Percentiles rank a stretch among this genome's conserved stretches.
Conservation (phyloP, 768 basidiomycete species). For the Lyophyllum decastes region DNA sequence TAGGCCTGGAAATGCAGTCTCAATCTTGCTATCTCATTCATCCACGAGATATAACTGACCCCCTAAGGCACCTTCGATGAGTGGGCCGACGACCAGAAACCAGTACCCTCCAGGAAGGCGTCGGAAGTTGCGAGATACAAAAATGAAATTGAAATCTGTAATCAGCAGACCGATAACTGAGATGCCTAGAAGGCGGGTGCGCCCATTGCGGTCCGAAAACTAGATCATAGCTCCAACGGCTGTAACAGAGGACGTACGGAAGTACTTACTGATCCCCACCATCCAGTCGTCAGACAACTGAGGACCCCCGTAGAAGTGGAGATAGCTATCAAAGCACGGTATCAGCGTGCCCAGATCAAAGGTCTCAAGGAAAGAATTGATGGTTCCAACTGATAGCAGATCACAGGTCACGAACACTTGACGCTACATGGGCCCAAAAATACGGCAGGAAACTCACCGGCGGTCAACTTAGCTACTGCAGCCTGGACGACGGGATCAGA, state of each 20-base stretch:
- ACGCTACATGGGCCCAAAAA: not conserved
- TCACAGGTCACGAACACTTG: too few species aligned
- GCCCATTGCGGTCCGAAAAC: constrained; percentile 80
- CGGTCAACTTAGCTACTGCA: constrained; percentile 64
- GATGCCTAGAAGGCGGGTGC: constrained; percentile 64
- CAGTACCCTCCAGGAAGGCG: constrained; percentile 80
- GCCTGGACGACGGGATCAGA: constrained; percentile 74
- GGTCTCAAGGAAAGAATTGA: too few species aligned
- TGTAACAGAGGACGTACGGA: too few species aligned
- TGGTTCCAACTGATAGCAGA: too few species aligned
- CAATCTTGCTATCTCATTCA: constrained; percentile 3
- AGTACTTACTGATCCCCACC: constrained; percentile 78
- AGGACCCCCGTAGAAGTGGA: constrained; percentile 69
- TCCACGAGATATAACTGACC: constrained; percentile 41
- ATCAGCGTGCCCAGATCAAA: too few species aligned
- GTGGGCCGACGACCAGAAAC: constrained; percentile 67
- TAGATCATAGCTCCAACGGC: constrained; percentile 24
- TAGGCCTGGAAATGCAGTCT: constrained; percentile 34
- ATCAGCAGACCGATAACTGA: constrained; percentile 60
- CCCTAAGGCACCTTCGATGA: constrained; percentile 71
- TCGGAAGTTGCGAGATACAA: constrained; percentile 60
- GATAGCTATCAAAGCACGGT: constrained; percentile 48
- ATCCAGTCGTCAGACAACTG: constrained; percentile 76
- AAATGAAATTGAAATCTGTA: constrained; percentile 65
- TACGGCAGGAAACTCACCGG: constrained; percentile 44